Evolutionary conservation across 208 protist genomes (phyloP).

Genomic region (Lotmaria passim): DNA sequence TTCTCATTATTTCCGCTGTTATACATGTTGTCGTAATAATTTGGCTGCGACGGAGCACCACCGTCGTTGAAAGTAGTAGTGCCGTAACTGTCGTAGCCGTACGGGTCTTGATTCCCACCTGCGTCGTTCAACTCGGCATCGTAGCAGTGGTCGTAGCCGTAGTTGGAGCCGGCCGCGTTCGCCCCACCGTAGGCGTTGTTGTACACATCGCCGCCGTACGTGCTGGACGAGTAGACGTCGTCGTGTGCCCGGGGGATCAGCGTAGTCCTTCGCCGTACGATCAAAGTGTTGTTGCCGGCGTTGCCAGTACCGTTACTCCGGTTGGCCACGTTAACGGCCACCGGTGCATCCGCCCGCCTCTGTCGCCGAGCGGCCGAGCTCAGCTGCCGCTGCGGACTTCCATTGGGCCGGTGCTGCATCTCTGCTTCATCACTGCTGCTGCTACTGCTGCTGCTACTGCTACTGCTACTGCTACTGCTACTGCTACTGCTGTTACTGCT

Average conservation of each 20-base stretch:
- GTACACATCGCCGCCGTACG: neutral
- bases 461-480: neutral
- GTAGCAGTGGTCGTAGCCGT: slow-evolving; percentile 17
- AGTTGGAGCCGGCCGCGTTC: neutral
- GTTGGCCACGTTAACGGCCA: neutral
- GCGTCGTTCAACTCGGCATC: neutral
- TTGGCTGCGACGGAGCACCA: neutral
- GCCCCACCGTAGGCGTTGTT: slow-evolving; percentile 1
- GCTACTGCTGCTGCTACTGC: slow-evolving; percentile 4
- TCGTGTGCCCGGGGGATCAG: neutral
- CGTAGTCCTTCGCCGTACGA: slow-evolving; percentile 4
- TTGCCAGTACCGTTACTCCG: neutral
- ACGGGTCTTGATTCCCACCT: neutral
- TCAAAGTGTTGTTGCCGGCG: too few relatives aligned
- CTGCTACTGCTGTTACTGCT: neutral
- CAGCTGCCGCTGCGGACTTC: neutral
- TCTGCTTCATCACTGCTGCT: neutral
- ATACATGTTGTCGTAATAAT: slow-evolving; percentile 14
- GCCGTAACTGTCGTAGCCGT: slow-evolving; percentile 14
- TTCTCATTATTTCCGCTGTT: neutral
- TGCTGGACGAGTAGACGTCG: neutral
- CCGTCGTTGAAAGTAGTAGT: neutral
- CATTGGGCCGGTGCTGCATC: neutral
- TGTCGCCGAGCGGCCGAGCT: neutral
- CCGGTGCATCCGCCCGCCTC: neutral